phyloP scores from a whole-genome alignment of 768 basidiomycete species.

The Asterophora lycoperdoides region DNA sequence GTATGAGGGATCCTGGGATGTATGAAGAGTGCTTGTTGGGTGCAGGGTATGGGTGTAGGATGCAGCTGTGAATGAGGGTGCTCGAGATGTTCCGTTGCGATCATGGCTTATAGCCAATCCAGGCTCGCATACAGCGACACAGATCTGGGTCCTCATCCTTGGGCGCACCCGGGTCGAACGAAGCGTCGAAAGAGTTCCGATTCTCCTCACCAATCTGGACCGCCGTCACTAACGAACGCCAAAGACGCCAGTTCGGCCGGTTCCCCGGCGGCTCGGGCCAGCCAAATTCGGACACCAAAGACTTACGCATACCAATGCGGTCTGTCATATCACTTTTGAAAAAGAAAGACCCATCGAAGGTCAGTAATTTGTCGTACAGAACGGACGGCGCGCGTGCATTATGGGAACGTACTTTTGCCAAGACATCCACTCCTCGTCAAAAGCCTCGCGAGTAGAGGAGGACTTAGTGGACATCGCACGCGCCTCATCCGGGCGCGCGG shows the following conservation, averaged over 20 bases:
- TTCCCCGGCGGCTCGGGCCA: conserved; percentile 52
- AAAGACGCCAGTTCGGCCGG: conserved; percentile 47
- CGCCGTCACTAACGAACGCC: conserved; percentile 42
- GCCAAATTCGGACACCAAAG: conserved; percentile 39
- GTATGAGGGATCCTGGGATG: neutral
- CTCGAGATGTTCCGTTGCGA: neutral
- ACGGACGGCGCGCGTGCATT: neutral
- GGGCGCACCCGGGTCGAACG: neutral
- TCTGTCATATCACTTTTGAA: conserved; percentile 68
- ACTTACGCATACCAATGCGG: conserved; percentile 57
- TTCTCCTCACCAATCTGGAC: conserved; percentile 16
- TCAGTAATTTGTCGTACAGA: too few relatives aligned
- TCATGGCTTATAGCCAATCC: conserved; percentile 46
- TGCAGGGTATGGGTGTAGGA: neutral
- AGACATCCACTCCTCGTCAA: conserved; percentile 61
- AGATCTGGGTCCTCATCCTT: conserved; percentile 19
- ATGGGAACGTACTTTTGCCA: conserved; percentile 58
- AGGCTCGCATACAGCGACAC: conserved; percentile 51
- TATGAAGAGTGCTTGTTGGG: too few relatives aligned
- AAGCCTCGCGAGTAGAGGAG: conserved; percentile 48
- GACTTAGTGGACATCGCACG: conserved; percentile 8
- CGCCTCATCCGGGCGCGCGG: conserved; percentile 25
- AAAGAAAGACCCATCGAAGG: conserved; percentile 8
- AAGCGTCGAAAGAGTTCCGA: neutral
- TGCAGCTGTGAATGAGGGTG: neutral